A percentile compares a stretch with the other conserved stretches of the same genome.
phyloP scores from a whole-genome alignment of 106 monocot genomes.

The Ottelia alismoides region DNA sequence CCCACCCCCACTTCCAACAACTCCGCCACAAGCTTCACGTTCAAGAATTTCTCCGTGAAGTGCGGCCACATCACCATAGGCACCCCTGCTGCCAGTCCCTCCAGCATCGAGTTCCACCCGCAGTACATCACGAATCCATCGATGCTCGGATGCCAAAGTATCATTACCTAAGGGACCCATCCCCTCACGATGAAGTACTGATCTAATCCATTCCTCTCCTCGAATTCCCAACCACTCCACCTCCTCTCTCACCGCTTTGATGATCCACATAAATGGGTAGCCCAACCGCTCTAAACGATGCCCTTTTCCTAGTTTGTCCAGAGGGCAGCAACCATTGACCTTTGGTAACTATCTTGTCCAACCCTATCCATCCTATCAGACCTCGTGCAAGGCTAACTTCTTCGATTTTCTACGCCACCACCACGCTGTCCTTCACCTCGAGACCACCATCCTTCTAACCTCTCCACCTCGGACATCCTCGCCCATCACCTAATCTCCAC shows the following conservation, averaged over 20 bases:
- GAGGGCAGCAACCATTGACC: too few relatives aligned
- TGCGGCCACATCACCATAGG: conserved; percentile 38
- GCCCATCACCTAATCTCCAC: too few relatives aligned
- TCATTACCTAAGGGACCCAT: conserved; percentile 40
- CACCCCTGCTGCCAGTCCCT: conserved; percentile 27
- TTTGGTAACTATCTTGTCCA: too few relatives aligned
- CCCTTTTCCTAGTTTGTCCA: conserved; percentile 26
- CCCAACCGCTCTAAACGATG: conserved; percentile 22
- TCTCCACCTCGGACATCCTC: too few relatives aligned
- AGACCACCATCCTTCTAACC: too few relatives aligned
- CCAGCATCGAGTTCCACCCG: conserved; percentile 67
- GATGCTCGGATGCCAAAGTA: conserved; percentile 25
- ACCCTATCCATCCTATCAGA: too few relatives aligned
- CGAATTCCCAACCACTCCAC: conserved; percentile 14
- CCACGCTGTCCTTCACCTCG: too few relatives aligned
- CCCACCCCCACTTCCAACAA: conserved; percentile 14
- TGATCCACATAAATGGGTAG: conserved; percentile 30
- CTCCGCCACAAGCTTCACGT: conserved; percentile 24
- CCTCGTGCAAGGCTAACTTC: too few relatives aligned
- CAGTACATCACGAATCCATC: conserved; percentile 51
- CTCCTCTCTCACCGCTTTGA: conserved; percentile 2
- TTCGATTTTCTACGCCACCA: too few relatives aligned
- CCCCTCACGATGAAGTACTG: conserved; percentile 25
- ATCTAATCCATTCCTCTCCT: conserved; percentile 12
- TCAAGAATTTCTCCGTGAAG: conserved; percentile 34